Evolutionary conservation across 306 rosid genomes (phyloP), one percentile per base, ranked within the genome.

Genomic region (Senna siamea): DNA sequence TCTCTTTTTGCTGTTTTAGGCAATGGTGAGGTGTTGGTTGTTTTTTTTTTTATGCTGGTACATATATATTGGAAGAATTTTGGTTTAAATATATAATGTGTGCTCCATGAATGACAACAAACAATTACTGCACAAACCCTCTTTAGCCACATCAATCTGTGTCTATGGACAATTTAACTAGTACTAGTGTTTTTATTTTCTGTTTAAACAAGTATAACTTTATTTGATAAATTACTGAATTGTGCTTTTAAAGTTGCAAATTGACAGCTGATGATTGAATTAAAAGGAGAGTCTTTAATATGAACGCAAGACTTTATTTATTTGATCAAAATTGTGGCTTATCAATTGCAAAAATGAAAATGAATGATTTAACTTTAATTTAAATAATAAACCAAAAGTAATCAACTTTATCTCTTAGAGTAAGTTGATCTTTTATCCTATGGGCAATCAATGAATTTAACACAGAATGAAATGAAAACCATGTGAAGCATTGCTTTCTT

Each of bases 261-360:
- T 58, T 58, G 64, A 58, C 63, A 30, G 64, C 5, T 30, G 43
- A 58, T 58, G 64, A 38, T 2, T 30, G 64, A 58, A 58, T 14
- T 58, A 38, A 14, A 17, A 28, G 63, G 12, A 17, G 65, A 9
- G 7, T 35, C 30, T 30, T 59, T 59, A 32, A 32, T 59, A 22
- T 14, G 34, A 32, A 38, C 44, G 15, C 4, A 19, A 56, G 20
- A 13, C 37, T 56, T 28, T n/a, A 54, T 11, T n/a, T 11, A 54
- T 54, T 7, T 6, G 30, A 26, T 26, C 30, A 26, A 26, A 26
- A 26, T 37, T 37, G 7, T 4, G 40, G 40, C 40, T 37, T 37
- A 37, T 37, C 40, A 37, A 17, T 56, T 5, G 11, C 38, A 56
- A 13, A 10, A 28, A 56, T 26, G 63, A 57, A n/a, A 13, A 30